Evolutionary conservation across 768 basidiomycete genomes (phyloP).

Genomic region (Russula earlei): DNA sequence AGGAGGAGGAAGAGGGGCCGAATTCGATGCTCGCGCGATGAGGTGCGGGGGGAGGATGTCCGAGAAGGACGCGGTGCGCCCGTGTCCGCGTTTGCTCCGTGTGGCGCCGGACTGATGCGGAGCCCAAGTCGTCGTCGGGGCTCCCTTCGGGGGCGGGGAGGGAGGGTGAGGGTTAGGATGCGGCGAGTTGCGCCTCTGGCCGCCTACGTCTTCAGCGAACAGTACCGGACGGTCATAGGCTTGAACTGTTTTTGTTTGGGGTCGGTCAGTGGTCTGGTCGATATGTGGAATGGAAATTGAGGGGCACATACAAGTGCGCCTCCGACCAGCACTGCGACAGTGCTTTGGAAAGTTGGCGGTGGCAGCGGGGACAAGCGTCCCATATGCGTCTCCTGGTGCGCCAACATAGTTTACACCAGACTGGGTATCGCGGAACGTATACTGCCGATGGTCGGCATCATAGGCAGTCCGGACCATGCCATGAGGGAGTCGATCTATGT

Average conservation of each 20-base stretch:
- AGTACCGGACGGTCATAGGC: slow-evolving; percentile 12
- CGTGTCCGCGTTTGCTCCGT: neutral
- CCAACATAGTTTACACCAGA: neutral
- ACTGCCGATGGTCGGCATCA: slow-evolving; percentile 13
- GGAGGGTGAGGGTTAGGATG: neutral
- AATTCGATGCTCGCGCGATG: neutral
- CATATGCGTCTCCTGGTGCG: slow-evolving; percentile 12
- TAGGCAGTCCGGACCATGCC: slow-evolving; percentile 15
- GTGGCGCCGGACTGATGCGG: too few species aligned
- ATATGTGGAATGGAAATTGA: neutral
- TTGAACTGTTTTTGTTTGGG: neutral
- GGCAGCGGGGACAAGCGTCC: slow-evolving; percentile 7
- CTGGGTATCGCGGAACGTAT: slow-evolving; percentile 9
- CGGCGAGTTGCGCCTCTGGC: neutral
- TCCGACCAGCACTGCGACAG: slow-evolving; percentile 5
- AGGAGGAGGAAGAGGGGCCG: too few species aligned
- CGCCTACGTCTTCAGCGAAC: slow-evolving; percentile 1
- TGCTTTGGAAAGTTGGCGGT: neutral
- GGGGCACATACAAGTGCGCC: slow-evolving; percentile 1
- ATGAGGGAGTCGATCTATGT: slow-evolving; percentile 5
- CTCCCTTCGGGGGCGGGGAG: neutral
- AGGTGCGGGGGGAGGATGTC: slow-evolving; percentile 11
- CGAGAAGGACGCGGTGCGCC: slow-evolving; percentile 5
- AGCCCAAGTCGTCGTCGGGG: neutral
- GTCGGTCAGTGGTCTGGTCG: neutral